Evolutionary conservation across 2,329 filamentous ascomycete genomes (phyloP).

Genomic region (Penicillium griseofulvum): DNA sequence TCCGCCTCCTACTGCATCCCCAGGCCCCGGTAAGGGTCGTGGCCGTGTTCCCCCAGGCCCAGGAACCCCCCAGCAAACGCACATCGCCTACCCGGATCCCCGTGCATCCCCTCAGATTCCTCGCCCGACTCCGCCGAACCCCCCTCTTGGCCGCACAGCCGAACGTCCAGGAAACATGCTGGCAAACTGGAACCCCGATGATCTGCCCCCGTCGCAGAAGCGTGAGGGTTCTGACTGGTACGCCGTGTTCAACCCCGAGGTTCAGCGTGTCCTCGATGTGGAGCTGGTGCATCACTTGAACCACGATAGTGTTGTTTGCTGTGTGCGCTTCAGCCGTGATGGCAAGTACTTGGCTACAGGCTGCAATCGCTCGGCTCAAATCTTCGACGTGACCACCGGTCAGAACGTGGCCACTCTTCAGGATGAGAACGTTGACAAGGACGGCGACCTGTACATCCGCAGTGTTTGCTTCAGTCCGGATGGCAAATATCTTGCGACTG

Average conservation of each 20-base stretch:
- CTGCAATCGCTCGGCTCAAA: conserved; percentile 98
- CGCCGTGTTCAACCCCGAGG: conserved; percentile 90
- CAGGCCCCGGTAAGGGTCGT: conserved; percentile 74
- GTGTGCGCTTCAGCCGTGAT: conserved; percentile 92
- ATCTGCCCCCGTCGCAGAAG: conserved; percentile 81
- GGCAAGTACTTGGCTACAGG: conserved; percentile 95
- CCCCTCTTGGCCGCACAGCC: conserved; percentile 35
- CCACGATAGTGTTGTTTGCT: conserved; percentile 97
- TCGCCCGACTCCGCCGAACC: conserved; percentile 69
- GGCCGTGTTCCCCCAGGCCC: conserved; percentile 64
- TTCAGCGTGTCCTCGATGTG: conserved; percentile 86
- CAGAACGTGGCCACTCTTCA: conserved; percentile 86
- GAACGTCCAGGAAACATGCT: conserved; percentile 65
- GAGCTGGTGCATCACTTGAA: conserved; percentile 88
- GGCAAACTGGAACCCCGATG: conserved; percentile 82
- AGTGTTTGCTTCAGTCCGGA: conserved; percentile 99
- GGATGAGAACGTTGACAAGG: conserved; percentile 81
- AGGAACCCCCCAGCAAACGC: conserved; percentile 88
- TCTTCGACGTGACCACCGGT: conserved; percentile 87
- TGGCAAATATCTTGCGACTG: conserved; percentile 88
- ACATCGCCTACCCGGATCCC: conserved; percentile 79
- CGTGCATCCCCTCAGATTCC: conserved; percentile 82
- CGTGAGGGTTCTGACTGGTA: conserved; percentile 92
- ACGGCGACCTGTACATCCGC: conserved; percentile 91
- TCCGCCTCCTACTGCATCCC: conserved; percentile 80